Base-by-base conservation (phyloP, 768 basidiomycete genomes). In the Psilocybe cyanescens region DNA sequence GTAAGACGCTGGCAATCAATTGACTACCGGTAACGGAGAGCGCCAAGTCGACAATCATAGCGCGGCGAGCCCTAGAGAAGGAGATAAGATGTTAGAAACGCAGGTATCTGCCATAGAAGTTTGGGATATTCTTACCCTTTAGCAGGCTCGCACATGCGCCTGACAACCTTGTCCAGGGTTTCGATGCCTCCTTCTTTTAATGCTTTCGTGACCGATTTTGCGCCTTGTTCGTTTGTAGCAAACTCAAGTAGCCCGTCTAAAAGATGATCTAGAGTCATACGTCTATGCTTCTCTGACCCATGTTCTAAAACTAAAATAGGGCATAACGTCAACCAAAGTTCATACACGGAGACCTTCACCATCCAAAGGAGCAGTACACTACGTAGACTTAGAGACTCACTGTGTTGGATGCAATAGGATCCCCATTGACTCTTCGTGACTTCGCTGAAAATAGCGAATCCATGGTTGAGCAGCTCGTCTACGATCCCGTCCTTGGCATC, bases 361-460 rank as follows among this genome's bases (percentile, higher is more conserved):
- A 24, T 24, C 24, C 24, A 24, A 24, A 24, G 24, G 24, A 24
- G 24, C 24, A 2, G 2, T 24, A 24, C 24, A 24, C 24, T 24
- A 24, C 24, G 24, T 24, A 24, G 24, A 24, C 24, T 24, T 24
- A 24, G 61, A 31, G 16, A 44, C 91, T 58, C 65, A 93, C 92
- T 92, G 60, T 93, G 92, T 66, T 93, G 91, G 29, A 94, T 81
- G 71, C 92, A 94, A 67, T 93, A 94, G 1, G 91, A 89, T 9
- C 93, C 93, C 92, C 92, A 95, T 70, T 94, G 92, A 62, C 86
- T 95, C 78, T 91, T 93, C 17, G 89, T 81, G 16, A 94, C 91
- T 65, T 93, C 90, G 19, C 83, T 80, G 64, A 94, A 94, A 28
- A 90, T 80, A 0, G 70, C 71, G 1, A 83, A 72, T 12, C 91